Evolutionary conservation across 352 stramenopile species (phyloP), one percentile per base, ranked within the genome.

Genomic region (Phytopythium delawarense): DNA sequence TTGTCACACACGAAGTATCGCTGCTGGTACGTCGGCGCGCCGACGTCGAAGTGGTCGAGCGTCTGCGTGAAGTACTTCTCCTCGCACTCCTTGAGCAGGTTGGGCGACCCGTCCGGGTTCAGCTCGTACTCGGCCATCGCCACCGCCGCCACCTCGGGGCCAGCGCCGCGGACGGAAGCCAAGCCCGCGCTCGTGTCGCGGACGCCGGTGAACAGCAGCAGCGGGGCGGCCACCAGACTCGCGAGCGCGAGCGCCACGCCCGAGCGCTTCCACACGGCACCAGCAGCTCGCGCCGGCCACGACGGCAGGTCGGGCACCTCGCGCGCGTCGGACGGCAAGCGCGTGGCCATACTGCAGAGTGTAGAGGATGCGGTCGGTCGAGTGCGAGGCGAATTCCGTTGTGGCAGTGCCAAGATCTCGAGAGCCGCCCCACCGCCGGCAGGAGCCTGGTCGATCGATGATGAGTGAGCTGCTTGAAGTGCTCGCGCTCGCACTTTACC

Each of bases 1-100:
- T 89, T 76, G 64, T 90, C 69, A 65, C 89, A 97, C 37, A 97
- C 77, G 66, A 97, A 98, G 72, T 96, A 97, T 55, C 91, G 84
- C 66, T 97, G 78, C 65, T 88, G 63, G 71, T 89, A 96, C 13
- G 70, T 93, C 23, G 72, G 69, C 18, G 71, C 78, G 12, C 70
- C 68, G 37, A 76, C 67, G 52, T 81, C 69, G 63, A 92, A 93
- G 71, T 93, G 82, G 66, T 91, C 84, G 57, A 93, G 78, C 58
- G 74, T 76, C 74, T 93, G 84, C 35, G 73, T 81, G 58, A 91
- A 85, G 65, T 79, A 91, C 21, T 71, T 76, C 66, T 93, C 82
- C 40, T 91, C 70, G 64, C 84, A 93, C 30, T 91, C 63, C 6
- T 60, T 57, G 20, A 85, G 63, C 50, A 91, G 54, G 39, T 92